Evolutionary conservation across 2,329 filamentous ascomycete genomes (phyloP).

Genomic region (Plenodomus tracheiphilus): DNA sequence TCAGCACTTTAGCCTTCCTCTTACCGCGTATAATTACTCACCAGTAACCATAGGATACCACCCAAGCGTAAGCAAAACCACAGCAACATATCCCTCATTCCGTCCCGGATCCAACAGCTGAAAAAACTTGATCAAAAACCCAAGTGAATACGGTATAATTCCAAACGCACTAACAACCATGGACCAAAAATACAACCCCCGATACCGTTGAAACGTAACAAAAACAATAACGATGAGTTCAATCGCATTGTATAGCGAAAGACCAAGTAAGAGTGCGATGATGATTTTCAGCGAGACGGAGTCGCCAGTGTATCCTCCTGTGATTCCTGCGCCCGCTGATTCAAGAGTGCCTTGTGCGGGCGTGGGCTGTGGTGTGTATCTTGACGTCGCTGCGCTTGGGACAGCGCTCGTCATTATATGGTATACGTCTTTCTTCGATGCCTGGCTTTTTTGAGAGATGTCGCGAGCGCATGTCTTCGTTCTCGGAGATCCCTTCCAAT

Average conservation of each 20-base stretch:
- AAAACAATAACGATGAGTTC: conserved; percentile 54
- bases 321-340: conserved; percentile 38
- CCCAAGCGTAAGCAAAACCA: conserved; percentile 54
- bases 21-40: conserved; percentile 14
- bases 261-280: conserved; percentile 42
- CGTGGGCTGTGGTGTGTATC: conserved; percentile 16
- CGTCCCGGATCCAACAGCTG: conserved; percentile 31
- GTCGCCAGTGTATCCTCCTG: conserved; percentile 39
- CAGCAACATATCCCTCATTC: conserved; percentile 42
- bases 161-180: conserved; percentile 49
- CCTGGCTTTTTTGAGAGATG: too few relatives aligned
- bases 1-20: neutral
- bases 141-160: conserved; percentile 52
- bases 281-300: conserved; percentile 35
- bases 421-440: too few relatives aligned
- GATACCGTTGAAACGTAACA: conserved; percentile 52
- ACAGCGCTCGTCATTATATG: conserved; percentile 6
- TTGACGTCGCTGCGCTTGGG: conserved; percentile 14
- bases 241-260: conserved; percentile 46
- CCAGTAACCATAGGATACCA: conserved; percentile 63
- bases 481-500: neutral
- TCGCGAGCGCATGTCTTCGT: too few relatives aligned
- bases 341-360: conserved; percentile 31
- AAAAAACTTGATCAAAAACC: conserved; percentile 53
- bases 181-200: conserved; percentile 56